phyloP scores from a whole-genome alignment of 1,284 basidiomycete species.

The Calocybe gambosa region DNA sequence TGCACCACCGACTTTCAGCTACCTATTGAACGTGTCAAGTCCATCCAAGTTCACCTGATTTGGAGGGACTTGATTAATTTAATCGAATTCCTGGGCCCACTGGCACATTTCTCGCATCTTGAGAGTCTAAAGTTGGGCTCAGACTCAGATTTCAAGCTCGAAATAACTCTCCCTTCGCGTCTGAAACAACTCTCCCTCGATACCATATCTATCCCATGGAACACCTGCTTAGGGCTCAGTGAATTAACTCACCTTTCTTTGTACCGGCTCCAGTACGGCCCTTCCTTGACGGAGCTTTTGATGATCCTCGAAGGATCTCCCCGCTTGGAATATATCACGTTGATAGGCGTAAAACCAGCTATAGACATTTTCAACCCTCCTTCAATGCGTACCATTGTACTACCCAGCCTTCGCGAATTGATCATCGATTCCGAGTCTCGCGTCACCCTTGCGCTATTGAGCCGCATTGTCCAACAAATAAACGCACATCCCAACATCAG shows the following conservation, averaged over 20 bases:
- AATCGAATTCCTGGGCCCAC: conserved; percentile 24
- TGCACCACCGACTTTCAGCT: conserved; percentile 18
- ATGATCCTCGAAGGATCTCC: conserved; percentile 25
- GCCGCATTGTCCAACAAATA: no score
- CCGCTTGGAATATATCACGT: conserved; percentile 22
- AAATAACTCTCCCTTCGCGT: conserved; percentile 17
- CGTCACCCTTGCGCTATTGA: no score
- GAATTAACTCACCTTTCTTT: conserved; percentile 25
- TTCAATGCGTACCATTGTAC: no score
- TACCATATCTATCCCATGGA: conserved; percentile 26
- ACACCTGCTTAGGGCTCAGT: conserved; percentile 16
- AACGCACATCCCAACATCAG: no score
- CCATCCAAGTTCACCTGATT: conserved; percentile 29
- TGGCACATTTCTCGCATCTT: conserved; percentile 19
- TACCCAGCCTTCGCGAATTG: no score
- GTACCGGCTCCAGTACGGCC: conserved; percentile 25
- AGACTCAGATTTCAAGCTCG: conserved; percentile 22
- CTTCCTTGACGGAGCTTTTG: conserved; percentile 24
- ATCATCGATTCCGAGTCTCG: no score
- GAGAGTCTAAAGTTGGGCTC: conserved; percentile 26
- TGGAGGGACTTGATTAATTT: conserved; percentile 26
- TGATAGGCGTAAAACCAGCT: conserved; percentile 21
- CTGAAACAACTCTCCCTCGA: conserved; percentile 26
- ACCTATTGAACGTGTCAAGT: conserved; percentile 23
- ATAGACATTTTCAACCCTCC: neutral